Evolutionary conservation across 345 rosid genomes (phyloP).

Genomic region (Hypericum perforatum): DNA sequence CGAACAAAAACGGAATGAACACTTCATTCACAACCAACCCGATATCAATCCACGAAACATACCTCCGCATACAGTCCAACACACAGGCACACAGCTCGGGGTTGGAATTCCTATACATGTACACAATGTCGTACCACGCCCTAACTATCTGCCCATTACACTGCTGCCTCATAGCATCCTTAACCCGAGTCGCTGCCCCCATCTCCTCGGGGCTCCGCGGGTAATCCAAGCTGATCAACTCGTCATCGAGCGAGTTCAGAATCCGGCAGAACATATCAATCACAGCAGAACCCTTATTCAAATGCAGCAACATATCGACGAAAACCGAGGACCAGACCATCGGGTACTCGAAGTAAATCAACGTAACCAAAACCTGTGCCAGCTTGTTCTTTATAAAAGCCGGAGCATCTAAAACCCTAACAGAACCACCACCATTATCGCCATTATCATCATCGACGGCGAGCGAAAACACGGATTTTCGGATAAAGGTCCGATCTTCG

Average conservation of each 20-base stretch:
- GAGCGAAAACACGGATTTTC: slow-evolving; percentile 63
- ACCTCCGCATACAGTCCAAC: slow-evolving; percentile 73
- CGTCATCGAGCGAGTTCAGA: slow-evolving; percentile 82
- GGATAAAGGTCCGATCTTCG: slow-evolving; percentile 49
- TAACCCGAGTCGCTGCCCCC: slow-evolving; percentile 57
- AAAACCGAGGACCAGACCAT: slow-evolving; percentile 68
- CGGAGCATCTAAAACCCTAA: slow-evolving; percentile 51
- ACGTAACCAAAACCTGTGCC: slow-evolving; percentile 77
- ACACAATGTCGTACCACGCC: slow-evolving; percentile 76
- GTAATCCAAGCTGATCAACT: slow-evolving; percentile 84
- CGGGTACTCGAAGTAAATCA: slow-evolving; percentile 92
- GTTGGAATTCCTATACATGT: slow-evolving; percentile 51
- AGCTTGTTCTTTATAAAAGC: slow-evolving; percentile 86
- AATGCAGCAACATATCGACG: slow-evolving; percentile 52
- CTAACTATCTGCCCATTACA: slow-evolving; percentile 81
- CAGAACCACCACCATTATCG: slow-evolving; percentile 24
- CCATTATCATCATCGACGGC: slow-evolving; percentile 29
- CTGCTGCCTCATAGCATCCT: slow-evolving; percentile 96
- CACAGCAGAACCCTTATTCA: slow-evolving; percentile 54
- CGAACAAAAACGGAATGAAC: slow-evolving; percentile 67
- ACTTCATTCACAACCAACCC: slow-evolving; percentile 65
- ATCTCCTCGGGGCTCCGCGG: slow-evolving; percentile 56
- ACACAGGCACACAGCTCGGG: slow-evolving; percentile 57
- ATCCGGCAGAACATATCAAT: slow-evolving; percentile 92
- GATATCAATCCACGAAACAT: slow-evolving; percentile 89